Evolutionary conservation across 306 rosid species (phyloP).

Genomic region (Oemleria cerasiformis): DNA sequence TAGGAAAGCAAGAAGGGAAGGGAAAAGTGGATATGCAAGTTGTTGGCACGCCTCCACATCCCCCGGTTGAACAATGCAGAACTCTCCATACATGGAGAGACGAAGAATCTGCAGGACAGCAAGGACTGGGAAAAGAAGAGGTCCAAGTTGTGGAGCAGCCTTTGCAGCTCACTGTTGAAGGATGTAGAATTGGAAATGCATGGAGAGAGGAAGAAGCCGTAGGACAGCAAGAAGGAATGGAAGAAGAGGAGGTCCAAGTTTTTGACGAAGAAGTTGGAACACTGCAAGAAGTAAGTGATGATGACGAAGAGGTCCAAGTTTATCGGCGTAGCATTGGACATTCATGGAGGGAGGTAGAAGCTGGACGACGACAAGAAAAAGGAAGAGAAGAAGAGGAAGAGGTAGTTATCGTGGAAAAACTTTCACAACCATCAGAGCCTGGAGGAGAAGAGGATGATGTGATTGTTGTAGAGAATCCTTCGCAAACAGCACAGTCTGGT

Average conservation of each 20-base stretch:
- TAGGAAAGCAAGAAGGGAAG: not conserved
- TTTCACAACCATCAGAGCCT: not conserved
- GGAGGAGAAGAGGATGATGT: not conserved
- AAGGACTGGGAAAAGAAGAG: not conserved
- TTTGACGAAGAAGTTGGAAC: not conserved
- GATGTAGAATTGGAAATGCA: not conserved
- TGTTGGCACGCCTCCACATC: not conserved
- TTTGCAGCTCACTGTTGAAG: not conserved
- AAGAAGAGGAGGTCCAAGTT: not conserved
- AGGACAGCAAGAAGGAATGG: slow-evolving; percentile 4
- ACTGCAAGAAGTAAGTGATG: not conserved
- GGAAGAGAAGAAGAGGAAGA: not conserved
- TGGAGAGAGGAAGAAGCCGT: not conserved
- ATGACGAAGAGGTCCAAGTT: not conserved
- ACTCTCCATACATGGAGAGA: not conserved
- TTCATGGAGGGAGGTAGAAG: slow-evolving; percentile 6
- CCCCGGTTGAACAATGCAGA: not conserved
- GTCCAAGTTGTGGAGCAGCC: not conserved
- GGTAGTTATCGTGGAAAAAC: not conserved
- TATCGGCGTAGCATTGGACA: not conserved
- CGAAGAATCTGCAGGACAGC: not conserved
- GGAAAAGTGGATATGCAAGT: not conserved
- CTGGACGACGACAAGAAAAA: not conserved
- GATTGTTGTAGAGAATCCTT: not conserved
- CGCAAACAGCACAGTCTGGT: slow-evolving; percentile 1